A percentile compares a stretch with the other conserved stretches of the same genome.
These are phyloP conservation scores for Ballota nigra DNA, from an alignment of 257 asterid genomes.

Conservation along the genomic window DNA sequence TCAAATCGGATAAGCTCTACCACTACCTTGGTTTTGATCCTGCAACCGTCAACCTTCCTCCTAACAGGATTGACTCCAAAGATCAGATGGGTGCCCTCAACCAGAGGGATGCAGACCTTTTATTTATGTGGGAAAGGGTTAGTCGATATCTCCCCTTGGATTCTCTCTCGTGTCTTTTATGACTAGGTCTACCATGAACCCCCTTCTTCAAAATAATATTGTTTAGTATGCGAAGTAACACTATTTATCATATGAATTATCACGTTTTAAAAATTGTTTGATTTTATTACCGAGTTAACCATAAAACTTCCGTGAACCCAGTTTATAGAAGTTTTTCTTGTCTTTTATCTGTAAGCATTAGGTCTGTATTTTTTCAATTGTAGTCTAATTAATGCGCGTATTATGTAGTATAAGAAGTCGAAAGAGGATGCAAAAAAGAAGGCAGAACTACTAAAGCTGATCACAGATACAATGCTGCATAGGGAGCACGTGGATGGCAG, in stretches of 20 bases:
- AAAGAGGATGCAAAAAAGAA: slow-evolving; percentile 37
- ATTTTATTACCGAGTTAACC: too few relatives aligned
- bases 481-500: slow-evolving; percentile 65
- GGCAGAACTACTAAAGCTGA: slow-evolving; percentile 43
- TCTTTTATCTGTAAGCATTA: neutral
- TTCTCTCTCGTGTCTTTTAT: neutral
- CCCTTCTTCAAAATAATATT: neutral
- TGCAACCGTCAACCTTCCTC: slow-evolving; percentile 58
- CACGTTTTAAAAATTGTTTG: neutral
- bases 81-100: slow-evolving; percentile 52
- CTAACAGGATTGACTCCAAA: slow-evolving; percentile 30
- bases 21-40: slow-evolving; percentile 84
- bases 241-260: too few relatives aligned
- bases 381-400: neutral
- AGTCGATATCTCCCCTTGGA: neutral
- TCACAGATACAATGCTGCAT: slow-evolving; percentile 47
- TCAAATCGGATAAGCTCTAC: slow-evolving; percentile 62
- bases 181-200: neutral
- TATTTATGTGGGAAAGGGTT: slow-evolving; percentile 71
- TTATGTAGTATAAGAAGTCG: slow-evolving; percentile 45
- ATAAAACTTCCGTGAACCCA: neutral
- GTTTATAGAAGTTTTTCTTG: neutral
- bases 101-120: slow-evolving; percentile 85
- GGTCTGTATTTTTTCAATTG: neutral
- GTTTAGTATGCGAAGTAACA: neutral